Percentiles rank a stretch among this genome's conserved stretches.
phyloP scores from a whole-genome alignment of 768 basidiomycete genomes.

The Tephrocybe sp. region DNA sequence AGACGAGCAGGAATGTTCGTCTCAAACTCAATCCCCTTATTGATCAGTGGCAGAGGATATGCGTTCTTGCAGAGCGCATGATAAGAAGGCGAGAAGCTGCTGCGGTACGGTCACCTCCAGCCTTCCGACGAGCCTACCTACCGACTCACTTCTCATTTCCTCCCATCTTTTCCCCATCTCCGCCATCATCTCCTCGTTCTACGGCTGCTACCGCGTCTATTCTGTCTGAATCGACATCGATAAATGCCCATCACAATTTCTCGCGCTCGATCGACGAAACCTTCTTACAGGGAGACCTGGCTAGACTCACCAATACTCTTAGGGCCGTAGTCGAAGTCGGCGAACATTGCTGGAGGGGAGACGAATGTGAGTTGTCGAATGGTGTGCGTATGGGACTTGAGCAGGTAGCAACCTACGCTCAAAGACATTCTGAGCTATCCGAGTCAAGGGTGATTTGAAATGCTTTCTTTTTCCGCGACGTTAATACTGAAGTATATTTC shows the following conservation, averaged over 20 bases:
- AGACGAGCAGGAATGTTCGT: slow-evolving; percentile 60
- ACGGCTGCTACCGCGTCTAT: slow-evolving; percentile 30
- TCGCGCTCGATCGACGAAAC: slow-evolving; percentile 18
- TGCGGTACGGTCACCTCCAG: slow-evolving; percentile 76
- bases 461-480: not conserved
- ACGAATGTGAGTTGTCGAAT: slow-evolving; percentile 76
- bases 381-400: slow-evolving; percentile 75
- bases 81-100: slow-evolving; percentile 90
- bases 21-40: slow-evolving; percentile 74
- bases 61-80: slow-evolving; percentile 82
- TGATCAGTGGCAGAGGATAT: slow-evolving; percentile 91
- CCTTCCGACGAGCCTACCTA: slow-evolving; percentile 61
- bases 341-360: slow-evolving; percentile 81
- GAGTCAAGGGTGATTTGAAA: slow-evolving; percentile 61
- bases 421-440: slow-evolving; percentile 70
- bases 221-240: slow-evolving; percentile 32
- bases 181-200: slow-evolving; percentile 34
- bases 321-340: slow-evolving; percentile 77
- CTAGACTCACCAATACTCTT: slow-evolving; percentile 81
- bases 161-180: slow-evolving; percentile 42
- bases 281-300: slow-evolving; percentile 71
- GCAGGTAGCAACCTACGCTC: slow-evolving; percentile 65
- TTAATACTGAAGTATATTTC: not conserved
- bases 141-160: slow-evolving; percentile 69
- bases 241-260: slow-evolving; percentile 30